Percentiles rank a stretch among this genome's conserved stretches.
These are phyloP conservation scores for Diaporthe citriasiana DNA, from an alignment of 2,329 filamentous ascomycete genomes.

Conservation along the genomic window DNA sequence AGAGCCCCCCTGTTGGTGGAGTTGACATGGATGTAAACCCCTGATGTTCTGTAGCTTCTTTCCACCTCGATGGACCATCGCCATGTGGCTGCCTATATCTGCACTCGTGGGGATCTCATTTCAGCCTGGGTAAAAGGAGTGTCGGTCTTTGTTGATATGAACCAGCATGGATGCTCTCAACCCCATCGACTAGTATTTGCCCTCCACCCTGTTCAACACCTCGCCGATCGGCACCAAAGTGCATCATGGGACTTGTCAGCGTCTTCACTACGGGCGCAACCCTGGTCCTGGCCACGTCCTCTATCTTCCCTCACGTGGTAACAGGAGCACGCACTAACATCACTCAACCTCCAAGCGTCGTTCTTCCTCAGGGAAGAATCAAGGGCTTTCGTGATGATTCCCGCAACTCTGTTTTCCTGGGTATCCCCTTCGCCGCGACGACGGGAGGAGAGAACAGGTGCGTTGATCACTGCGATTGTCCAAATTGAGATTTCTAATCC, in stretches of 20 bases:
- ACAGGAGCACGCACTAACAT: background rate
- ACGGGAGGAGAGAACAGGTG: slow-evolving; percentile 56
- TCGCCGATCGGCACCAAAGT: background rate
- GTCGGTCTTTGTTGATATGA: background rate
- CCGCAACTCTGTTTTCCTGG: slow-evolving; percentile 52
- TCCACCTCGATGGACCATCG: background rate
- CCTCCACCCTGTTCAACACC: background rate
- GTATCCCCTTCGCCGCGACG: slow-evolving; percentile 56
- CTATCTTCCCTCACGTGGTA: background rate
- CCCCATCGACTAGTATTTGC: background rate
- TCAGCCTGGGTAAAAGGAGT: background rate
- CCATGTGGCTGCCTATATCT: slow-evolving; percentile 8
- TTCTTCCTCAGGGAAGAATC: background rate
- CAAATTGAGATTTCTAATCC: background rate
- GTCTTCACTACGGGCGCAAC: background rate
- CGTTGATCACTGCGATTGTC: background rate
- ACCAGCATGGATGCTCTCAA: background rate
- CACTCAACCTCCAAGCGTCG: background rate
- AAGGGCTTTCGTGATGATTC: slow-evolving; percentile 2
- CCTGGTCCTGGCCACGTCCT: slow-evolving; percentile 3
- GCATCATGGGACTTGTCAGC: slow-evolving; percentile 9
- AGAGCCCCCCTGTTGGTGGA: slow-evolving; percentile 6
- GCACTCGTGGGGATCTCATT: background rate
- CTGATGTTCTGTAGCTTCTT: slow-evolving; percentile 4
- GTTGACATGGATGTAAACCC: background rate